These are phyloP conservation scores for Cordyceps militaris DNA, from an alignment of 2,329 filamentous ascomycete species.

Conservation along the genomic window DNA sequence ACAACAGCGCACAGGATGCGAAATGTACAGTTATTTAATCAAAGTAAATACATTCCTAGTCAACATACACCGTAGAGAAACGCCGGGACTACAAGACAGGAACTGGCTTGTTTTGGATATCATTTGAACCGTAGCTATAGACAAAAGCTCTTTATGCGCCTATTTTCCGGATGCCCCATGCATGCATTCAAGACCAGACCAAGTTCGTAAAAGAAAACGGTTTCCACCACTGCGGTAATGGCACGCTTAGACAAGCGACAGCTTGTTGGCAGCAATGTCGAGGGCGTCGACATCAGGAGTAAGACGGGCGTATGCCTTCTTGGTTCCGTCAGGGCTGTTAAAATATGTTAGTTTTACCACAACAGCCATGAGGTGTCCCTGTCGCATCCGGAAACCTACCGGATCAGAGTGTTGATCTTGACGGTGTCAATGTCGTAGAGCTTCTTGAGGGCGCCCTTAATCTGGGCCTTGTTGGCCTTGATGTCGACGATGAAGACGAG, in stretches of 20 bases:
- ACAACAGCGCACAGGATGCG: background rate
- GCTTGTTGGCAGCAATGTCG: slow-evolving; percentile 98
- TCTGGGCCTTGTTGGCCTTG: slow-evolving; percentile 99
- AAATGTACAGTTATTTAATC: background rate
- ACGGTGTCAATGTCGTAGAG: slow-evolving; percentile 96
- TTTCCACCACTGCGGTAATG: slow-evolving; percentile 15
- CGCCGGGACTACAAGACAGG: slow-evolving; percentile 5
- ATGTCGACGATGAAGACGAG: slow-evolving; percentile 95
- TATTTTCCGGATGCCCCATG: slow-evolving; percentile 11
- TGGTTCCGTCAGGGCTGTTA: slow-evolving; percentile 79
- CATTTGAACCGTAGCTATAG: slow-evolving; percentile 20
- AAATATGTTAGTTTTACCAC: slow-evolving; percentile 15
- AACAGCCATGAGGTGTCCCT: background rate
- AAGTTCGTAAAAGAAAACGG: slow-evolving; percentile 25
- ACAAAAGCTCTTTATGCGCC: slow-evolving; percentile 10
- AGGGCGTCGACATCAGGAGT: slow-evolving; percentile 96
- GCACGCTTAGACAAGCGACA: slow-evolving; percentile 79
- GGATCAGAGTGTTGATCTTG: slow-evolving; percentile 99
- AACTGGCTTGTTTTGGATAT: slow-evolving; percentile 28
- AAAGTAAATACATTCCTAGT: background rate
- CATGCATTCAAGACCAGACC: slow-evolving; percentile 32
- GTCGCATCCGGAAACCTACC: slow-evolving; percentile 47
- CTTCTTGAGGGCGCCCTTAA: slow-evolving; percentile 97
- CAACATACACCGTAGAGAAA: background rate
- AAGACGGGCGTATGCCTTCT: slow-evolving; percentile 97